A percentile compares a stretch with the other conserved stretches of the same genome.
Evolutionary conservation across 495 filamentous ascomycete genomes (phyloP).

Genomic region (Penicillium flavigenum): DNA sequence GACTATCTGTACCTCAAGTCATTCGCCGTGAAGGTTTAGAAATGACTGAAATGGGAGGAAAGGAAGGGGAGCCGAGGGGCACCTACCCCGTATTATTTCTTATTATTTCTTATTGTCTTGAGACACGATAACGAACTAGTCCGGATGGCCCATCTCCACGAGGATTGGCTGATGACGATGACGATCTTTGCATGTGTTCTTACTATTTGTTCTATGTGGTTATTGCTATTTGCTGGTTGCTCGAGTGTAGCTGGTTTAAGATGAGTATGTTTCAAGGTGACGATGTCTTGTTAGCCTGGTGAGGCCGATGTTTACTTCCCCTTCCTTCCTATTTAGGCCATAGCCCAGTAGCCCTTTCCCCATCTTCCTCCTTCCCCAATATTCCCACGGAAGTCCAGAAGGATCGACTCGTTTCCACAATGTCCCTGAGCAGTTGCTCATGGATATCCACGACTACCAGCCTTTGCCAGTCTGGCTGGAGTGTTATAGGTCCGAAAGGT

Average conservation of each 20-base stretch:
- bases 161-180: constrained; percentile 21
- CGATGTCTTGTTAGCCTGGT: not conserved
- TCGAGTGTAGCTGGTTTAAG: not conserved
- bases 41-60: constrained; percentile 8
- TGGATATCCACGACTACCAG: too few relatives aligned
- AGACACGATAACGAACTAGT: constrained; percentile 31
- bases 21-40: constrained; percentile 71
- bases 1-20: constrained; percentile 91
- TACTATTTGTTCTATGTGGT: constrained; percentile 2
- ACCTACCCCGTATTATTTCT: not conserved
- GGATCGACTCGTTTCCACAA: too few relatives aligned
- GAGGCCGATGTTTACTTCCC: not conserved
- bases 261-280: not conserved
- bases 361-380: too few relatives aligned
- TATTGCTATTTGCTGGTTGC: not conserved
- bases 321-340: not conserved
- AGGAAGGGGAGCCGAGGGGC: constrained; percentile 8
- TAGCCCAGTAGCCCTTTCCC: too few relatives aligned
- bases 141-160: constrained; percentile 35
- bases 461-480: too few relatives aligned
- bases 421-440: too few relatives aligned
- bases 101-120: not conserved
- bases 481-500: too few relatives aligned
- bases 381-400: too few relatives aligned
- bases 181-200: constrained; percentile 22